Percentiles rank a stretch among this genome's conserved stretches.
Evolutionary conservation across 495 filamentous ascomycete species (phyloP).

Genomic region (Penicillium cataractarum): DNA sequence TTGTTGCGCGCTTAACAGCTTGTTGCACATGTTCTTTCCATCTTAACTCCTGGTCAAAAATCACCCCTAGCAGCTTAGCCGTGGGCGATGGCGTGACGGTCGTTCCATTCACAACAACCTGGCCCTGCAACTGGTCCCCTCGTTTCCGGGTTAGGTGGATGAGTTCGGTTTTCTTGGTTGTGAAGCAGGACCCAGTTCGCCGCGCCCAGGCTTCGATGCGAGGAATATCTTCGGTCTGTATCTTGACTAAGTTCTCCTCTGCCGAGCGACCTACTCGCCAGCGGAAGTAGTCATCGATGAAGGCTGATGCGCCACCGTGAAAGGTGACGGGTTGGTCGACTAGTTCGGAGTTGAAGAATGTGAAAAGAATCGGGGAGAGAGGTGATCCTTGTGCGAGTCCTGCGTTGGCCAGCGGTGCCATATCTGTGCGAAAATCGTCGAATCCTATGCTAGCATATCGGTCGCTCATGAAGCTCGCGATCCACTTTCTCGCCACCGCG

Average conservation of each 20-base stretch:
- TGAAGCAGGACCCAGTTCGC: constrained; percentile 21
- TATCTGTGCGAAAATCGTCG: constrained; percentile 26
- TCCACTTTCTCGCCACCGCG: constrained; percentile 21
- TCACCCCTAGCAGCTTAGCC: constrained; percentile 3
- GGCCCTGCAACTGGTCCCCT: constrained; percentile 1
- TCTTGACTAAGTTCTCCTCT: constrained; percentile 23
- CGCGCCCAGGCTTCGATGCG: constrained; percentile 22
- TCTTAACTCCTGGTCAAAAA: constrained; percentile 6
- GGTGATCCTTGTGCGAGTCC: constrained; percentile 32
- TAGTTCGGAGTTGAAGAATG: constrained; percentile 33
- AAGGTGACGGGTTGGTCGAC: constrained; percentile 27
- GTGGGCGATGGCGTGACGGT: constrained; percentile 2
- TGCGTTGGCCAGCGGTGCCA: background rate
- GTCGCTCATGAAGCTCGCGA: constrained; percentile 29
- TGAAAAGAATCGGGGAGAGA: constrained; percentile 32
- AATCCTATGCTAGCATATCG: constrained; percentile 28
- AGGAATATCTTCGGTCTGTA: constrained; percentile 20
- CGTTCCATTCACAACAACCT: background rate
- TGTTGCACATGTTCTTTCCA: constrained; percentile 10
- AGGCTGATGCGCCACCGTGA: constrained; percentile 27
- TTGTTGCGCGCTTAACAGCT: constrained; percentile 5
- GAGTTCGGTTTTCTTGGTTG: constrained; percentile 32
- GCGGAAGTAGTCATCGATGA: constrained; percentile 33
- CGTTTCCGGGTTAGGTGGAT: constrained; percentile 29
- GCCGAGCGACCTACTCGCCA: constrained; percentile 21